Evolutionary conservation across 352 stramenopile genomes (phyloP).

Genomic region (Pythium inflatum): DNA sequence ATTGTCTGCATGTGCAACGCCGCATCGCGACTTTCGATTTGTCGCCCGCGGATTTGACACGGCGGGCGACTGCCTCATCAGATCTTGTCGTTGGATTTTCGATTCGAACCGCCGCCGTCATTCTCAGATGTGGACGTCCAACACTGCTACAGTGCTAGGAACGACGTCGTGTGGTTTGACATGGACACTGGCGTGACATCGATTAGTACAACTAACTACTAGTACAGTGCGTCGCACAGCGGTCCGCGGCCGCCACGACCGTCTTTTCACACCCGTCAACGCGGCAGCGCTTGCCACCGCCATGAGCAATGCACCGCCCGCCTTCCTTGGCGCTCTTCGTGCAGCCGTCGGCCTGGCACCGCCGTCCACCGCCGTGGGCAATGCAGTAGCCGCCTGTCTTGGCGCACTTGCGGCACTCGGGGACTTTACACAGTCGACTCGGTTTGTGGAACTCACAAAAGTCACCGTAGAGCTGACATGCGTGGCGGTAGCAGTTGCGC

Average conservation of each 20-base stretch:
- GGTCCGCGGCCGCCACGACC: slow-evolving; percentile 32
- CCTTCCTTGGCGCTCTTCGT: slow-evolving; percentile 77
- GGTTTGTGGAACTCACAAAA: slow-evolving; percentile 75
- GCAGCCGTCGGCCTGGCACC: slow-evolving; percentile 63
- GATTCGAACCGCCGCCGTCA: too few species aligned
- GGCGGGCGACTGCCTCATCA: too few species aligned
- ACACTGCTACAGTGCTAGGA: too few species aligned
- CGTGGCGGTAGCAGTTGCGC: slow-evolving; percentile 61
- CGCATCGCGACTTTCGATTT: too few species aligned
- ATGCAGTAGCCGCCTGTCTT: slow-evolving; percentile 78
- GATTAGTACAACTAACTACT: too few species aligned
- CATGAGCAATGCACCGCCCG: slow-evolving; percentile 61
- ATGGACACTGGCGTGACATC: background rate
- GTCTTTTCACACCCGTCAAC: slow-evolving; percentile 56
- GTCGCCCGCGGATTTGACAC: too few species aligned
- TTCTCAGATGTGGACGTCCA: too few species aligned
- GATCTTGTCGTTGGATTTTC: too few species aligned
- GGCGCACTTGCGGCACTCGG: slow-evolving; percentile 60
- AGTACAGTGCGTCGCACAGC: too few species aligned
- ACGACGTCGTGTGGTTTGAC: background rate
- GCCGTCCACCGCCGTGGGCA: slow-evolving; percentile 70
- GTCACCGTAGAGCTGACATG: slow-evolving; percentile 39
- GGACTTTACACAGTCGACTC: slow-evolving; percentile 65
- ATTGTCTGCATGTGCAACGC: too few species aligned
- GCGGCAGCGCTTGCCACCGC: slow-evolving; percentile 57